phyloP scores from a whole-genome alignment of 805 yeast species.

The Cyberlindnera petersonii region DNA sequence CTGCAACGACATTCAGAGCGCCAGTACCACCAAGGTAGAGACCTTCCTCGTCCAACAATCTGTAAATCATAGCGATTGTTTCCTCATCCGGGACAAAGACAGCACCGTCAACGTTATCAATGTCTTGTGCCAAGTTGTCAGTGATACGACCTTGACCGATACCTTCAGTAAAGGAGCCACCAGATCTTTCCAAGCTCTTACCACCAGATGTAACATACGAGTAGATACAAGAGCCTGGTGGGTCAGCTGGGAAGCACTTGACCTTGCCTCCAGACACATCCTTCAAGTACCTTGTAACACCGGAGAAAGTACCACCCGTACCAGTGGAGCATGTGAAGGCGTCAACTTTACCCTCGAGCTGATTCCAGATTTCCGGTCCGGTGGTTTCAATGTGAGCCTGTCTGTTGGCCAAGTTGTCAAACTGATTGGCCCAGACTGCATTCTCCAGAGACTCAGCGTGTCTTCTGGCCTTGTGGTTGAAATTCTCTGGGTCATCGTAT shows the following conservation, averaged over 20 bases:
- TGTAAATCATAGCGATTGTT: constrained; percentile 78
- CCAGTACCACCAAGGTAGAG: constrained; percentile 88
- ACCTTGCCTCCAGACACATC: constrained; percentile 58
- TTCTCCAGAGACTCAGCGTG: constrained; percentile 74
- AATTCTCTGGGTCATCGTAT: constrained; percentile 74
- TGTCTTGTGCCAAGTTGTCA: constrained; percentile 69
- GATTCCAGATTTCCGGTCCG: constrained; percentile 91
- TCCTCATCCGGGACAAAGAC: constrained; percentile 73
- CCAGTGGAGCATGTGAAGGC: constrained; percentile 91
- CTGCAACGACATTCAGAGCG: constrained; percentile 88
- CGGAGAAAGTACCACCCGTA: constrained; percentile 91
- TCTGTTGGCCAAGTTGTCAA: constrained; percentile 83
- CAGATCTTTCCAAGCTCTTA: constrained; percentile 61
- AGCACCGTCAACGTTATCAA: constrained; percentile 76
- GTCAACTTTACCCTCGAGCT: constrained; percentile 70
- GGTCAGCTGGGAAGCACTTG: constrained; percentile 77
- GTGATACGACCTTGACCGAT: constrained; percentile 96
- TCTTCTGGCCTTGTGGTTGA: constrained; percentile 80
- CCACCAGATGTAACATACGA: constrained; percentile 73
- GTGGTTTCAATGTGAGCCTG: constrained; percentile 87
- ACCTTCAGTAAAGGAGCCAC: constrained; percentile 91
- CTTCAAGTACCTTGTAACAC: constrained; percentile 75
- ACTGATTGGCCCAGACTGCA: constrained; percentile 92
- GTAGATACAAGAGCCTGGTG: constrained; percentile 87
- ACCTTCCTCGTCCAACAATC: constrained; percentile 85